Percentiles rank a stretch among this genome's conserved stretches.
Conservation (phyloP, 352 stramenopile species). For the Phytophthora tubulina region DNA sequence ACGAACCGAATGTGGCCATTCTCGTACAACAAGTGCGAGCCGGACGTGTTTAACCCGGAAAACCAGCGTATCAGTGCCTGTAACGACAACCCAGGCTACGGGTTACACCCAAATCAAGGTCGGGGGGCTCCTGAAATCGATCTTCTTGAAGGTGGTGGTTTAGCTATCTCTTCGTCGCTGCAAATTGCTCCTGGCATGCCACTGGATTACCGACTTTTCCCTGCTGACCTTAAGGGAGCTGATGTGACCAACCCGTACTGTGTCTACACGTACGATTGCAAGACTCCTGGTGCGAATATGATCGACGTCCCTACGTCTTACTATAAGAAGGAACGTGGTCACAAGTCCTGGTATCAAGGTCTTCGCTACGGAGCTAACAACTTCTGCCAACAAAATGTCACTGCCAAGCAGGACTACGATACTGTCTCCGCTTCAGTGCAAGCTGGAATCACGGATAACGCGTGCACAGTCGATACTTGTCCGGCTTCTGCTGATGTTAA, state of each 20-base stretch:
- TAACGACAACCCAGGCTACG: constrained; percentile 90
- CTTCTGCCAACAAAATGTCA: constrained; percentile 46
- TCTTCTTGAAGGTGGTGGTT: constrained; percentile 90
- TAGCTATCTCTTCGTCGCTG: constrained; percentile 89
- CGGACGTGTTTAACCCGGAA: constrained; percentile 49
- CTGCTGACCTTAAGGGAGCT: constrained; percentile 30
- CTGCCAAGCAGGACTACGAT: constrained; percentile 52
- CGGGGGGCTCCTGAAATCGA: constrained; percentile 96
- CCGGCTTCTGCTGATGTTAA: constrained; percentile 65
- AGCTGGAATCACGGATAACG: constrained; percentile 62
- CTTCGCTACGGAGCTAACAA: constrained; percentile 73
- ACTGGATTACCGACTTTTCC: constrained; percentile 64
- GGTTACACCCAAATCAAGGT: constrained; percentile 84
- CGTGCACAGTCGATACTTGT: constrained; percentile 51
- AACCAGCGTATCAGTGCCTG: constrained; percentile 91
- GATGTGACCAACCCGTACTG: constrained; percentile 48
- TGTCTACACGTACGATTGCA: constrained; percentile 58
- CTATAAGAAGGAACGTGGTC: constrained; percentile 51
- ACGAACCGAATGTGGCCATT: constrained; percentile 97
- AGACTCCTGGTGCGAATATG: constrained; percentile 55
- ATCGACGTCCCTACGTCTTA: constrained; percentile 58
- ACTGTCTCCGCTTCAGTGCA: constrained; percentile 58
- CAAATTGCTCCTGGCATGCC: constrained; percentile 88
- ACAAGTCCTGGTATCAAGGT: constrained; percentile 75
- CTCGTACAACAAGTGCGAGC: constrained; percentile 94